Percentiles rank a stretch among this genome's conserved stretches.
These are phyloP conservation scores for Lavandula angustifolia DNA, from an alignment of 257 asterid genomes.

Conservation along the genomic window DNA sequence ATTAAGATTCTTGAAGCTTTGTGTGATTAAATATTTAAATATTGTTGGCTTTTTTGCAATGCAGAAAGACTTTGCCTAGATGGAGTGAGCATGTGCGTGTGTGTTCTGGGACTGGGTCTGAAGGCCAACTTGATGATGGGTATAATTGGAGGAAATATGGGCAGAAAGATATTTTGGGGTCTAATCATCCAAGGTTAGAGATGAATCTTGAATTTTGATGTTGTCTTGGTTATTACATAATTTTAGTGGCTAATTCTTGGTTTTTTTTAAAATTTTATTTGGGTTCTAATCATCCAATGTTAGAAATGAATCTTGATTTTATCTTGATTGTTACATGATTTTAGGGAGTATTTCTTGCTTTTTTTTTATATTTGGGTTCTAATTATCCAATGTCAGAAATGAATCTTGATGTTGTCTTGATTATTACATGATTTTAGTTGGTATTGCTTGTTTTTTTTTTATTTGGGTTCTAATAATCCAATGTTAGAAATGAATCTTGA, in stretches of 20 bases:
- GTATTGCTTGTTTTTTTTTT: no score
- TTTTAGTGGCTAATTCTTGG: no score
- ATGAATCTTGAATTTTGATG: background rate
- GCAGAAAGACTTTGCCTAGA: slow-evolving; percentile 63
- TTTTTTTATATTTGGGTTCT: no score
- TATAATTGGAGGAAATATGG: slow-evolving; percentile 91
- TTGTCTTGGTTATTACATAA: background rate
- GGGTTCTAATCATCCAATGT: slow-evolving; percentile 81
- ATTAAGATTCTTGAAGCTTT: background rate
- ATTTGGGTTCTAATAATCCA: slow-evolving; percentile 71
- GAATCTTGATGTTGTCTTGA: no score
- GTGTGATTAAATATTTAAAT: background rate
- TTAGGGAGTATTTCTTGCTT: no score
- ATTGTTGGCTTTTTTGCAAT: background rate
- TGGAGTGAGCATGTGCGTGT: slow-evolving; percentile 58
- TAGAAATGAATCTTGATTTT: slow-evolving; percentile 1
- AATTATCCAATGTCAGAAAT: no score
- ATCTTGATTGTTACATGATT: background rate
- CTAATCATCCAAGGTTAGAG: slow-evolving; percentile 73
- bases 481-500: slow-evolving; percentile 46
- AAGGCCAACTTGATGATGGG: slow-evolving; percentile 64
- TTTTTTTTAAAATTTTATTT: slow-evolving; percentile 16
- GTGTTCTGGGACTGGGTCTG: slow-evolving; percentile 45
- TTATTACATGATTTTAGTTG: no score
- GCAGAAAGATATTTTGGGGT: slow-evolving; percentile 80